Percentiles rank a stretch among this genome's conserved stretches.
phyloP scores from a whole-genome alignment of 2,329 filamentous ascomycete species.

The Fusarium illudens region DNA sequence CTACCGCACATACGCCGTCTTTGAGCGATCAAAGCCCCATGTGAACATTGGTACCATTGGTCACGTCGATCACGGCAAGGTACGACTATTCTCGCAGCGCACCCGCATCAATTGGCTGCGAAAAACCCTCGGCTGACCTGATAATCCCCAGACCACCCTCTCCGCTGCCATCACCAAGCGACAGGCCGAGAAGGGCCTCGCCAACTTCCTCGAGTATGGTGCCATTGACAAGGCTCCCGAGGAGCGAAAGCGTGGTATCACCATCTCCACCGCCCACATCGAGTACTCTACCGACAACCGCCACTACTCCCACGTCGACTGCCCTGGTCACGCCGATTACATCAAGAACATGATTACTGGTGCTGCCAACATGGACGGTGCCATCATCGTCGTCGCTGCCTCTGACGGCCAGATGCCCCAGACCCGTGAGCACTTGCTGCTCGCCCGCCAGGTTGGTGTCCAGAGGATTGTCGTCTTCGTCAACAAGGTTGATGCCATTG shows the following conservation, averaged over 20 bases:
- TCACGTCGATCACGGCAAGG: conserved; percentile 99
- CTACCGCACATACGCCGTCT: conserved; percentile 73
- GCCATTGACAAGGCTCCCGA: conserved; percentile 99
- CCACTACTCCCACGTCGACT: conserved; percentile 99
- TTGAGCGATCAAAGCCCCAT: conserved; percentile 93
- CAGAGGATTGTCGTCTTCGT: conserved; percentile 99
- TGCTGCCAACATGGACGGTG: conserved; percentile 99
- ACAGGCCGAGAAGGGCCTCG: conserved; percentile 92
- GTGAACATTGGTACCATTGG: conserved; percentile 99
- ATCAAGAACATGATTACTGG: conserved; percentile 99
- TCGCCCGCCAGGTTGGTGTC: conserved; percentile 97
- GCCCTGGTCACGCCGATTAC: conserved; percentile 99
- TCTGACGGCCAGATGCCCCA: conserved; percentile 99
- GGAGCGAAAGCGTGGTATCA: conserved; percentile 99
- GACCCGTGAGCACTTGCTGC: conserved; percentile 96
- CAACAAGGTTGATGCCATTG: conserved; percentile 98
- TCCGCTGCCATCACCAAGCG: conserved; percentile 99
- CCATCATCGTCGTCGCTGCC: conserved; percentile 97
- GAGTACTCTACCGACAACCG: conserved; percentile 94
- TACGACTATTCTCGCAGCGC: conserved; percentile 50
- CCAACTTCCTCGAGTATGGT: conserved; percentile 96
- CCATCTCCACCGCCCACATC: conserved; percentile 97
- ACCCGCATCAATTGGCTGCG: conserved; percentile 1
- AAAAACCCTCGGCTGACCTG: conserved; percentile 27
- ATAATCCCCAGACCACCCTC: conserved; percentile 79